Evolutionary conservation across 106 monocot genomes (phyloP).

Genomic region (Dendrobium officinale): DNA sequence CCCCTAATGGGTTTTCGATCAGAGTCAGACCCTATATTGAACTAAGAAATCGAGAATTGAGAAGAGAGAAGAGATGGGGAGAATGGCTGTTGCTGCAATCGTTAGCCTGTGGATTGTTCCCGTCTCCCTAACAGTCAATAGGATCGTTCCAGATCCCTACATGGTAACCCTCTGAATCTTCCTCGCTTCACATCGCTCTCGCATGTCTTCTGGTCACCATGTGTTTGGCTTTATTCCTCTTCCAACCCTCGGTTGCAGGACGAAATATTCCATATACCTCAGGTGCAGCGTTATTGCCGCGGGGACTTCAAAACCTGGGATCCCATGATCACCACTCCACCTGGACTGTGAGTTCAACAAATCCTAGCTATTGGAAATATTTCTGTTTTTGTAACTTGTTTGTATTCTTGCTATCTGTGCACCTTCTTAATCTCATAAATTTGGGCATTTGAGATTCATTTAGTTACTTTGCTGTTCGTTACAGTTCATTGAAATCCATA

Average conservation of each 20-base stretch:
- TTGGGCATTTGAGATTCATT: background rate
- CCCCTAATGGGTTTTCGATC: too few relatives aligned
- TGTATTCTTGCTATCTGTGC: background rate
- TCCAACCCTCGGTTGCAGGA: conserved; percentile 38
- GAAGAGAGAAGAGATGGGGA: conserved; percentile 43
- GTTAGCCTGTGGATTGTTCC: conserved; percentile 69
- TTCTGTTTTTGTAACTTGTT: background rate
- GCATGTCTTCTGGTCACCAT: background rate
- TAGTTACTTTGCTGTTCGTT: background rate
- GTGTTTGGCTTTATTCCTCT: conserved; percentile 18
- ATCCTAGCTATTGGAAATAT: background rate
- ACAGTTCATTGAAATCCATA: background rate
- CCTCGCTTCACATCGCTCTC: background rate
- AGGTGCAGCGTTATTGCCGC: conserved; percentile 71
- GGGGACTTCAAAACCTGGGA: conserved; percentile 82
- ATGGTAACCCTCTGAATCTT: conserved; percentile 40
- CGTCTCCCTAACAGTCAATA: conserved; percentile 54
- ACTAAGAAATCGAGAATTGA: background rate
- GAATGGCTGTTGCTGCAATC: conserved; percentile 30
- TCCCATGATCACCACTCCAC: conserved; percentile 99
- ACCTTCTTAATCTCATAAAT: background rate
- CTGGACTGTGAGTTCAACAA: conserved; percentile 64
- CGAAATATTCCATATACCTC: conserved; percentile 92
- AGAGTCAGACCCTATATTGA: too few relatives aligned
- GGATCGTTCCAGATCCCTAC: conserved; percentile 73